Conservation (phyloP, 805 yeast genomes). For the Yarrowia phangngaensis region DNA sequence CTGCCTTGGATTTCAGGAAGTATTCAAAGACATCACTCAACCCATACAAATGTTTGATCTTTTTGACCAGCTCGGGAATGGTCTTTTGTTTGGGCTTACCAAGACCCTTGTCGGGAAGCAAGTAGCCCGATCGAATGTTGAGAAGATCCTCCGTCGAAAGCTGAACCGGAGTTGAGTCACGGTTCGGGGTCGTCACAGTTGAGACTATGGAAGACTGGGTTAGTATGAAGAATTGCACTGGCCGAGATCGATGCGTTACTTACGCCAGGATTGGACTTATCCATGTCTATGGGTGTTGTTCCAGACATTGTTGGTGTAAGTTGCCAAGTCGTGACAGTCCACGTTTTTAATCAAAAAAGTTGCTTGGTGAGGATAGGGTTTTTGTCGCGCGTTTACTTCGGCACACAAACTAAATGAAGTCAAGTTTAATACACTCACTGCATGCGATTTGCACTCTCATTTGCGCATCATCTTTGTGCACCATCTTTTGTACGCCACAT, state of each 20-base stretch:
- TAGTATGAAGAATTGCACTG: background rate
- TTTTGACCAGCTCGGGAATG: conserved; percentile 41
- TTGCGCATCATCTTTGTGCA: too few species aligned
- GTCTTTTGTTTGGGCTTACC: conserved; percentile 23
- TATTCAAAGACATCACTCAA: conserved; percentile 81
- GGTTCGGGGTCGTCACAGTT: conserved; percentile 26
- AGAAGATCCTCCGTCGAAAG: conserved; percentile 25
- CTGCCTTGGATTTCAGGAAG: conserved; percentile 74
- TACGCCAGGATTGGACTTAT: conserved; percentile 25
- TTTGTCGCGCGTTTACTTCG: conserved; percentile 19
- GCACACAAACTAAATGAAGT: conserved; percentile 7
- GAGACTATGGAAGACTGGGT: conserved; percentile 25
- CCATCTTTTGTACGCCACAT: too few species aligned
- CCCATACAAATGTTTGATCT: conserved; percentile 75
- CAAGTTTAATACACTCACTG: too few species aligned
- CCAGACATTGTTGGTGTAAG: conserved; percentile 22
- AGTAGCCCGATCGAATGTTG: conserved; percentile 13
- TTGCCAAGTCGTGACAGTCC: conserved; percentile 24
- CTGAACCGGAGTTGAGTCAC: conserved; percentile 26
- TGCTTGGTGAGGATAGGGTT: conserved; percentile 25
- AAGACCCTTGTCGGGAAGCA: conserved; percentile 23
- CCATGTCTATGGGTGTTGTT: conserved; percentile 23
- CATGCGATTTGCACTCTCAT: too few species aligned
- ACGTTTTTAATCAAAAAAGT: conserved; percentile 21
- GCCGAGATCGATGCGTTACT: conserved; percentile 5